Evolutionary conservation across 2,329 filamentous ascomycete species (phyloP), one percentile per base, ranked within the genome.

Genomic region (Taxawa tesnikishii): DNA sequence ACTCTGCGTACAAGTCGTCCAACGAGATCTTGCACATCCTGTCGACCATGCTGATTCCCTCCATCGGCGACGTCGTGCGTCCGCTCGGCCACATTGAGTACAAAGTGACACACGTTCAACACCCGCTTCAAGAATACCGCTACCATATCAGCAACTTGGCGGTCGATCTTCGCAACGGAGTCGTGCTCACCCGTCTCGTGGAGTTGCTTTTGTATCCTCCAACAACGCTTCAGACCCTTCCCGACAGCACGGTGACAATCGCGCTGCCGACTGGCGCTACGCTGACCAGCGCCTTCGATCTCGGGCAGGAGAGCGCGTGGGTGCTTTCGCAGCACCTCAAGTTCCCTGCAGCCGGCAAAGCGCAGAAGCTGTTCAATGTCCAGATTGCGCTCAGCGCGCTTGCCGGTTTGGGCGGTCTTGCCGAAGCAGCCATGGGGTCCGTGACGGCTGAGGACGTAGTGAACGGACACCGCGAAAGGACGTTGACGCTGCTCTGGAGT

Each of bases 381-480:
- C 65, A 71, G 38, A 50, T 77, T 15, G 69, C 70, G 1, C 50
- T 79, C 3, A 57, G 60, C 29, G 68, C 70, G 2, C 51, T 78
- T 9, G 46, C 51, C n/a, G 53, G 53, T 8, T 53, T 65, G 6
- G 50, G 48, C 8, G 60, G 61, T 2, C 51, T 63, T 9, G 54
- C 49, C 4, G 44, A 49, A 9, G 56, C 55, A 17, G 49, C 66
- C 9, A 47, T 61, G 5, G 49, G 54, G 14, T 55, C 59, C 19
- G 53, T 75, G 21, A 59, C 53, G 10, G 62, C 73, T 0, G 65
- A 70, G 24, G 70, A 78, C 33, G 67, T 79, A 28, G 70, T 79
- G 5, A 65, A 77, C 41, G 74, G 74, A 3, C 71, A 76, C 42
- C 65, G 74, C 6, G 73, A 79, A 44, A 76, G 72, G 50, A 78